Conservation (phyloP, 768 basidiomycete genomes). For the Auricularia auricula-judae region DNA sequence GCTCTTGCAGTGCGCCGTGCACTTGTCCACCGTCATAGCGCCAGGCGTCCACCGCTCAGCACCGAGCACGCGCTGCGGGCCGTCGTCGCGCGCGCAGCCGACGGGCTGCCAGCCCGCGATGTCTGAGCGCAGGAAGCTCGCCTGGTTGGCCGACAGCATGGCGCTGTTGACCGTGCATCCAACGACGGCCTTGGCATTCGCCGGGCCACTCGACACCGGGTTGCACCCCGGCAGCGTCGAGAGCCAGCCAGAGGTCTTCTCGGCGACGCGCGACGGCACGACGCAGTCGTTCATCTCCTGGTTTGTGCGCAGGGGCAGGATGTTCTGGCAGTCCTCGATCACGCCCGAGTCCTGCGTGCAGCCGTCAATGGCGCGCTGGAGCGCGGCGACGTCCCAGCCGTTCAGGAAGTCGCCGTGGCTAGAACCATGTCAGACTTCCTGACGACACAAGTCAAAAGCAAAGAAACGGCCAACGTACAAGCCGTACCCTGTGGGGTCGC, state of each 20-base stretch:
- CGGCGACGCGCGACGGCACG: conserved; percentile 10
- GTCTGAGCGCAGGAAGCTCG: conserved; percentile 1
- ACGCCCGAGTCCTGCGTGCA: conserved; percentile 12
- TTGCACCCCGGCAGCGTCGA: conserved; percentile 13
- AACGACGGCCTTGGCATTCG: conserved; percentile 3
- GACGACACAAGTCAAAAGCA: no score
- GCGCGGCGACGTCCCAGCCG: conserved; percentile 12
- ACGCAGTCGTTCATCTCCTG: conserved; percentile 7
- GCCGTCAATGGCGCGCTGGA: conserved; percentile 12
- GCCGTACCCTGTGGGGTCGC: conserved; percentile 1
- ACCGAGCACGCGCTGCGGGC: background rate
- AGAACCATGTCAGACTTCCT: background rate
- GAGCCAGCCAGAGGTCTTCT: conserved; percentile 10
- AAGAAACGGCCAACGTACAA: background rate
- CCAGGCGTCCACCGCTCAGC: background rate
- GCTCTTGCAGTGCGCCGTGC: conserved; percentile 19
- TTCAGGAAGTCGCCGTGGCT: conserved; percentile 3
- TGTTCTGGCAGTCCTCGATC: conserved; percentile 12
- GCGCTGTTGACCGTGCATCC: background rate
- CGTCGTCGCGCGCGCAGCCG: conserved; percentile 5
- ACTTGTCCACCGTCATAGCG: conserved; percentile 20
- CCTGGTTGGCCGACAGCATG: background rate
- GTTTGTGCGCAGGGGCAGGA: conserved; percentile 10
- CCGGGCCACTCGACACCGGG: conserved; percentile 8
- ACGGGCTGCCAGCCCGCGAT: conserved; percentile 3